phyloP scores from a whole-genome alignment of 2,329 filamentous ascomycete species.

The Talaromyces sp. region DNA sequence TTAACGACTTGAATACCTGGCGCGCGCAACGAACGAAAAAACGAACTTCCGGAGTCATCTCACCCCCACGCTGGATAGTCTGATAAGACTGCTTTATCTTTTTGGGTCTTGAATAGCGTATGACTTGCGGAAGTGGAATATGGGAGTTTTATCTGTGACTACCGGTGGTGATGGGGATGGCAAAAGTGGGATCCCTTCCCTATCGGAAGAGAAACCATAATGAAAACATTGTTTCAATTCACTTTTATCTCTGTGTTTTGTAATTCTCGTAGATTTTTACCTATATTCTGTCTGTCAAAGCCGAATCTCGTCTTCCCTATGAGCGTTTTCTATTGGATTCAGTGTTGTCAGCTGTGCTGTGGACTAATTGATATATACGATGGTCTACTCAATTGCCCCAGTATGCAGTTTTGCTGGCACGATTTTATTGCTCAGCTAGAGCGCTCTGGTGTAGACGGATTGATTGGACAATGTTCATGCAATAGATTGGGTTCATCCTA shows the following conservation, averaged over 20 bases:
- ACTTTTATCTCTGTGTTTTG: conserved; percentile 17
- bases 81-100: conserved; percentile 11
- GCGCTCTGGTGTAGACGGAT: no score
- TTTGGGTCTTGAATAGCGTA: conserved; percentile 17
- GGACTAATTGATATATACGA: no score
- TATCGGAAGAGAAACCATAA: conserved; percentile 31
- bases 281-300: not conserved
- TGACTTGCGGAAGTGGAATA: conserved; percentile 28
- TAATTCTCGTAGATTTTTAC: not conserved
- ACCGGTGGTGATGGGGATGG: conserved; percentile 30
- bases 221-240: conserved; percentile 31
- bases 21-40: conserved; percentile 28
- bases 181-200: conserved; percentile 31
- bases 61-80: conserved; percentile 10
- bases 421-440: no score
- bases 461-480: no score
- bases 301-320: no score
- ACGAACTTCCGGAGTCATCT: conserved; percentile 14
- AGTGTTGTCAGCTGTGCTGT: no score
- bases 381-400: no score
- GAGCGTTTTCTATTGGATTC: no score
- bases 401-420: no score
- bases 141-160: conserved; percentile 27
- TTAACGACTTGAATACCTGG: conserved; percentile 30
- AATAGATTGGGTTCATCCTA: no score